These are phyloP conservation scores for Thyridium curvatum DNA, from an alignment of 2,329 filamentous ascomycete genomes.

Conservation along the genomic window DNA sequence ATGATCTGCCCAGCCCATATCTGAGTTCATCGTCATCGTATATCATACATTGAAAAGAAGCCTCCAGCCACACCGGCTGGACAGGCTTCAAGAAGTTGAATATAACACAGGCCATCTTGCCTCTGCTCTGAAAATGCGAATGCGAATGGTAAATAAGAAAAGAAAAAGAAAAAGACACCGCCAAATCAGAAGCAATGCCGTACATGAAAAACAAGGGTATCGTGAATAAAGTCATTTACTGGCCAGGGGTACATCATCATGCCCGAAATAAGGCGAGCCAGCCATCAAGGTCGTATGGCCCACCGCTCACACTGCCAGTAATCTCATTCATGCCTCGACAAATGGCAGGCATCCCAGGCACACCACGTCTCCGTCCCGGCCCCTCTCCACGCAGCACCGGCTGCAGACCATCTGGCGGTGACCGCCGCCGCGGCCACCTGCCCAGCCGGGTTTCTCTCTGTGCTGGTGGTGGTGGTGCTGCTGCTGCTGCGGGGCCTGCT, in stretches of 20 bases:
- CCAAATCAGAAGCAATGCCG: background rate
- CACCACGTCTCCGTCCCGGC: conserved; percentile 57
- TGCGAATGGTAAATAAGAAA: too few relatives aligned
- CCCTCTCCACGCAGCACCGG: conserved; percentile 61
- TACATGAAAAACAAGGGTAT: too few relatives aligned
- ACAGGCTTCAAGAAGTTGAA: too few relatives aligned
- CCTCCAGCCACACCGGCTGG: too few relatives aligned
- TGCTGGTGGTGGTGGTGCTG: conserved; percentile 6
- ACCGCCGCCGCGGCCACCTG: conserved; percentile 26
- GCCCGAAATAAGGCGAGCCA: background rate
- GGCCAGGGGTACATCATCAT: background rate
- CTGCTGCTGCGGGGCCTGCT: background rate
- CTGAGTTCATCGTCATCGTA: too few relatives aligned
- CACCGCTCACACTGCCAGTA: too few relatives aligned
- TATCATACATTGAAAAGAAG: too few relatives aligned
- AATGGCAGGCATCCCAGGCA: conserved; percentile 54
- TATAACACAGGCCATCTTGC: too few relatives aligned
- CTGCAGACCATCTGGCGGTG: conserved; percentile 57
- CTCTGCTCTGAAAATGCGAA: too few relatives aligned
- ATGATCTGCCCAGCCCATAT: too few relatives aligned
- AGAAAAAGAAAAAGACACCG: background rate
- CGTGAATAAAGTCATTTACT: too few relatives aligned
- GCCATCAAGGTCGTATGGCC: background rate
- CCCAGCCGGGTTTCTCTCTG: conserved; percentile 22
- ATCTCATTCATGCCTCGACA: conserved; percentile 14